These are phyloP conservation scores for Barnettozyma wickerhamii DNA, from an alignment of 805 yeast species.

Conservation along the genomic window DNA sequence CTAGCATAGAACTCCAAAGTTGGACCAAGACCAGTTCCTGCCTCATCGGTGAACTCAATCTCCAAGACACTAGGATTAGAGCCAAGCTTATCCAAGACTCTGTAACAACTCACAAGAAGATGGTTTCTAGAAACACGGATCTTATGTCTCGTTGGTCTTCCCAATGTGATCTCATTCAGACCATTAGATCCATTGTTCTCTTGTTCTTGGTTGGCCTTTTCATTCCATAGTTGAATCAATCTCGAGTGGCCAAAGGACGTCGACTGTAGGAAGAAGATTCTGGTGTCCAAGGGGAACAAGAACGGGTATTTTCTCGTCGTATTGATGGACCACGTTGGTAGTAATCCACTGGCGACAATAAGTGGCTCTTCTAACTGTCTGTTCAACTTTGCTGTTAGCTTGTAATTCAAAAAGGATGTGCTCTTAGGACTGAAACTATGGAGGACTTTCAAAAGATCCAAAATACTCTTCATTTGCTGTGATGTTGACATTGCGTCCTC, in stretches of 20 bases:
- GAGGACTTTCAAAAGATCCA: slow-evolving; percentile 45
- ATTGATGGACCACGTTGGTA: slow-evolving; percentile 81
- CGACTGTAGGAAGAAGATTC: slow-evolving; percentile 73
- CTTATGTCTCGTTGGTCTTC: slow-evolving; percentile 75
- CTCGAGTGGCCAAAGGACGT: slow-evolving; percentile 91
- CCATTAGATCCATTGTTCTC: slow-evolving; percentile 30
- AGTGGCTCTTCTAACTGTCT: slow-evolving; percentile 88
- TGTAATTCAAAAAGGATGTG: slow-evolving; percentile 60
- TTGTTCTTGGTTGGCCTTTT: slow-evolving; percentile 39
- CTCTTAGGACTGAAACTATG: slow-evolving; percentile 28
- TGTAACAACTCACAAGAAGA: slow-evolving; percentile 71
- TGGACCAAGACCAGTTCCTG: slow-evolving; percentile 96
- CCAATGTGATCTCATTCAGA: slow-evolving; percentile 37
- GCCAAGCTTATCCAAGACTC: slow-evolving; percentile 73
- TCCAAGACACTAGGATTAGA: slow-evolving; percentile 78
- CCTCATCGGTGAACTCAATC: slow-evolving; percentile 85
- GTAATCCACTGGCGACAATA: slow-evolving; percentile 76
- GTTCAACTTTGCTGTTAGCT: slow-evolving; percentile 79
- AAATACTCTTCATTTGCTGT: slow-evolving; percentile 28
- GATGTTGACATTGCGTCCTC: not conserved
- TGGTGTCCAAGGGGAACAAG: slow-evolving; percentile 76
- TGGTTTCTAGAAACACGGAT: slow-evolving; percentile 69
- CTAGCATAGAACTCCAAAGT: slow-evolving; percentile 87
- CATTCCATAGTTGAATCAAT: slow-evolving; percentile 73
- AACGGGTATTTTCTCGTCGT: slow-evolving; percentile 76